These are phyloP conservation scores for Aspergillus sclerotioniger DNA, from an alignment of 495 filamentous ascomycete genomes.

Conservation along the genomic window DNA sequence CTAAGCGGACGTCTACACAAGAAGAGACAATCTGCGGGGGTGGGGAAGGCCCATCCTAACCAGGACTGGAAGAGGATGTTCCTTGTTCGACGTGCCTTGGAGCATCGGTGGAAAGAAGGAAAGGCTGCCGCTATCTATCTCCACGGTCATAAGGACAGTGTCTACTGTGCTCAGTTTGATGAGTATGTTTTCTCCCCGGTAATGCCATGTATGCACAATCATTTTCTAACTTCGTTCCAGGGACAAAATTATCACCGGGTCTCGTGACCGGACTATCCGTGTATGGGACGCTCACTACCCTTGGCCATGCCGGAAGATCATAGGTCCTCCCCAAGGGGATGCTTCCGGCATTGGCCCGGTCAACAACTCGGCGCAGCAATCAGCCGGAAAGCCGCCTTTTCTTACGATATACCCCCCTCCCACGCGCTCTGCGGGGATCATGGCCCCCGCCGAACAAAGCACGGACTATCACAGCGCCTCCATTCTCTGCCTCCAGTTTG, in stretches of 20 bases:
- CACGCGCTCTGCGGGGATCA: constrained; percentile 29
- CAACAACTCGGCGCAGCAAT: constrained; percentile 38
- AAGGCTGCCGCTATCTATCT: constrained; percentile 80
- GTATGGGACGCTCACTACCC: constrained; percentile 88
- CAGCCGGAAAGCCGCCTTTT: constrained; percentile 43
- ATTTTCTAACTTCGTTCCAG: constrained; percentile 37
- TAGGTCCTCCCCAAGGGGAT: constrained; percentile 52
- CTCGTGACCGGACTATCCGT: constrained; percentile 89
- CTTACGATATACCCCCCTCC: constrained; percentile 45
- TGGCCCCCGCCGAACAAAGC: constrained; percentile 27
- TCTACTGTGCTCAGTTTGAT: constrained; percentile 97
- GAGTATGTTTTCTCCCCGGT: constrained; percentile 57
- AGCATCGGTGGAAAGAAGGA: constrained; percentile 74
- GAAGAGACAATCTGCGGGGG: constrained; percentile 43
- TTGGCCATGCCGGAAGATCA: constrained; percentile 75
- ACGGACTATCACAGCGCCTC: constrained; percentile 73
- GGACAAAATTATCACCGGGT: constrained; percentile 93
- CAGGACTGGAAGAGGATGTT: constrained; percentile 89
- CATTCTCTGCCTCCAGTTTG: constrained; percentile 92
- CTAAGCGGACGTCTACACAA: constrained; percentile 45
- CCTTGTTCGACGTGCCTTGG: constrained; percentile 67
- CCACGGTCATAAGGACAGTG: constrained; percentile 88
- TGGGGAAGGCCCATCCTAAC: constrained; percentile 48
- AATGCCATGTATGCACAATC: background rate
- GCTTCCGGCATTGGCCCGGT: constrained; percentile 29